phyloP scores from a whole-genome alignment of 306 rosid species.

The Rosa chinensis region DNA sequence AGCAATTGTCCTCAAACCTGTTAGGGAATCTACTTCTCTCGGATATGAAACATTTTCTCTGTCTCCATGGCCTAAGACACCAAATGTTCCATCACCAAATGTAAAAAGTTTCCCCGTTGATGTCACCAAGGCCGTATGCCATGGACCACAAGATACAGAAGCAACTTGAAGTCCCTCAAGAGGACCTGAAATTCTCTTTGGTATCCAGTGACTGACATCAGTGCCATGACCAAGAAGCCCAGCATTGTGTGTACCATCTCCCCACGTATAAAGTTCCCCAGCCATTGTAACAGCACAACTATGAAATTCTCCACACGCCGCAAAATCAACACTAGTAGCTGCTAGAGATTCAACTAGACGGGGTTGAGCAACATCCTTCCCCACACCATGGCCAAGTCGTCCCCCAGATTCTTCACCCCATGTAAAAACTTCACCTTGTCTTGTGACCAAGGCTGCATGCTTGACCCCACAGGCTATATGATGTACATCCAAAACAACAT shows the following conservation, averaged over 20 bases:
- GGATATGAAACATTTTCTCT: constrained; percentile 74
- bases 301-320: constrained; percentile 97
- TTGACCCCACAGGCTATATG: constrained; percentile 92
- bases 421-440: constrained; percentile 96
- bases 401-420: constrained; percentile 99
- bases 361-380: constrained; percentile 83
- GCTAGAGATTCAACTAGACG: constrained; percentile 77
- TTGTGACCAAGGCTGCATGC: constrained; percentile 86
- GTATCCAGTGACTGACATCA: constrained; percentile 91
- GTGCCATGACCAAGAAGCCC: constrained; percentile 98
- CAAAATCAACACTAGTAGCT: constrained; percentile 70
- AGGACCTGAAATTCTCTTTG: constrained; percentile 84
- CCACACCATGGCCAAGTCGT: constrained; percentile 97
- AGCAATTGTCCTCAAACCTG: constrained; percentile 82
- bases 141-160: constrained; percentile 94
- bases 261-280: constrained; percentile 96
- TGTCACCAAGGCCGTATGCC: constrained; percentile 96
- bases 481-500: constrained; percentile 84
- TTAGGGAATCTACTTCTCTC: constrained; percentile 81
- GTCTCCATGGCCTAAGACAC: constrained; percentile 93
- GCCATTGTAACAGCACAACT: constrained; percentile 91
- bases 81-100: constrained; percentile 98
- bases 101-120: constrained; percentile 86
- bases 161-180: constrained; percentile 94
- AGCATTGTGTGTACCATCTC: constrained; percentile 94